Conservation (phyloP, 2,329 filamentous ascomycete species). For the Escovopsis sp. region DNA sequence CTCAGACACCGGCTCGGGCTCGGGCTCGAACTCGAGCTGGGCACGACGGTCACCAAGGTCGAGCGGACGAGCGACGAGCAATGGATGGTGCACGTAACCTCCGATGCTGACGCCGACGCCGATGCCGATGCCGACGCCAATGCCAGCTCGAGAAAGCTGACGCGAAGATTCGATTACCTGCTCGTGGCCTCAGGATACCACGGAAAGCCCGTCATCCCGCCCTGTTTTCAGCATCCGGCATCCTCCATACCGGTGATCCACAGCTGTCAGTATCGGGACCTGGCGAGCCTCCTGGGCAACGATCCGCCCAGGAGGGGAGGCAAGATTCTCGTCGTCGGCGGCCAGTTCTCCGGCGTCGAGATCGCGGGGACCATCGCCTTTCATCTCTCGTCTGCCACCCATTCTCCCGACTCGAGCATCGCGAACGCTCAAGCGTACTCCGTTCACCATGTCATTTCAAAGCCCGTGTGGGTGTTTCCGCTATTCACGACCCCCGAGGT, state of each 20-base stretch:
- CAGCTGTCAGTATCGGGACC: constrained; percentile 48
- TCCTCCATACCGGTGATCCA: constrained; percentile 41
- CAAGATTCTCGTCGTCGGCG: constrained; percentile 60
- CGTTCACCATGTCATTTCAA: constrained; percentile 53
- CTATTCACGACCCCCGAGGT: constrained; percentile 37
- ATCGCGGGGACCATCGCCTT: constrained; percentile 57
- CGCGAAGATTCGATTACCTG: constrained; percentile 51
- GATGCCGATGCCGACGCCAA: too few species aligned
- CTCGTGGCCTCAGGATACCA: constrained; percentile 67
- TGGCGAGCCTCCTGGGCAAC: constrained; percentile 31
- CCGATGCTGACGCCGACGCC: constrained; percentile 20
- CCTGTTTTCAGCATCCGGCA: constrained; percentile 19
- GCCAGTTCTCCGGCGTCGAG: constrained; percentile 72
- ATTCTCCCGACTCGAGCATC: constrained; percentile 33
- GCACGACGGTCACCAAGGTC: constrained; percentile 29
- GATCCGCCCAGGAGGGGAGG: constrained; percentile 24
- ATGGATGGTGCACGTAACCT: constrained; percentile 27
- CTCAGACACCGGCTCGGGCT: constrained; percentile 23
- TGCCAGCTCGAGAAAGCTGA: too few species aligned
- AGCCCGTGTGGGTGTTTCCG: constrained; percentile 59
- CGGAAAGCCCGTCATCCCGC: constrained; percentile 39
- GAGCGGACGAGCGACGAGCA: constrained; percentile 19
- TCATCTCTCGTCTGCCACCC: constrained; percentile 48
- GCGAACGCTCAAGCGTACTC: constrained; percentile 32
- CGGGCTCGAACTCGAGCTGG: constrained; percentile 30